Evolutionary conservation across 2,329 filamentous ascomycete genomes (phyloP).

Genomic region (Trichoderma gracile): DNA sequence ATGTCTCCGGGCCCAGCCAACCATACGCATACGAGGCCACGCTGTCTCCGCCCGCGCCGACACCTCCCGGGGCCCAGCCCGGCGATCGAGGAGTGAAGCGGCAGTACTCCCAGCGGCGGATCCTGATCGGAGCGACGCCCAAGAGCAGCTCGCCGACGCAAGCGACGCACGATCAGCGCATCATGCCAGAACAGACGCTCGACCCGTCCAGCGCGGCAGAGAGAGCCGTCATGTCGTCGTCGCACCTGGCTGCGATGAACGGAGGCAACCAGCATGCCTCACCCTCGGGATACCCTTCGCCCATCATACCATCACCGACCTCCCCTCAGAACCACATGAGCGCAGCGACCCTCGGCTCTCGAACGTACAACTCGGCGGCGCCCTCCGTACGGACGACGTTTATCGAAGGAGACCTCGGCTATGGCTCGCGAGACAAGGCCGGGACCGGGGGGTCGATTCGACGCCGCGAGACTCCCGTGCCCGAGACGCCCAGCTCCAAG

Average conservation of each 20-base stretch:
- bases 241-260: constrained; percentile 70
- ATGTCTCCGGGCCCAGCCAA: constrained; percentile 41
- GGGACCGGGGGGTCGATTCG: constrained; percentile 35
- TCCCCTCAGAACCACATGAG: constrained; percentile 60
- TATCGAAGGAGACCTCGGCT: constrained; percentile 48
- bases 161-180: constrained; percentile 62
- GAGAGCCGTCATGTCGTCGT: constrained; percentile 65
- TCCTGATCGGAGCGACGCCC: constrained; percentile 69
- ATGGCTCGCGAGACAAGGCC: constrained; percentile 38
- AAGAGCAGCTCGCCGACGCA: constrained; percentile 77
- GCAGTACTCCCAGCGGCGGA: constrained; percentile 75
- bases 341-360: constrained; percentile 60
- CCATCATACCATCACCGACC: constrained; percentile 70
- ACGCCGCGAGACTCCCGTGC: constrained; percentile 62
- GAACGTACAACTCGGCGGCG: constrained; percentile 61
- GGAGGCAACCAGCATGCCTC: constrained; percentile 51
- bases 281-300: constrained; percentile 58
- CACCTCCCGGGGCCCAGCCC: constrained; percentile 53
- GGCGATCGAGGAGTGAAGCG: constrained; percentile 61
- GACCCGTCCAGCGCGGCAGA: constrained; percentile 70
- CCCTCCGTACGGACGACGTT: constrained; percentile 58
- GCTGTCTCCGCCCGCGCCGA: constrained; percentile 58
- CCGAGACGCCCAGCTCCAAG: constrained; percentile 59
- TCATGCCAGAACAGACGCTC: constrained; percentile 62
- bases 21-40: constrained; percentile 53